Evolutionary conservation across 768 basidiomycete species (phyloP), one percentile per base, ranked within the genome.

Genomic region (Rhizopogon vulgaris): DNA sequence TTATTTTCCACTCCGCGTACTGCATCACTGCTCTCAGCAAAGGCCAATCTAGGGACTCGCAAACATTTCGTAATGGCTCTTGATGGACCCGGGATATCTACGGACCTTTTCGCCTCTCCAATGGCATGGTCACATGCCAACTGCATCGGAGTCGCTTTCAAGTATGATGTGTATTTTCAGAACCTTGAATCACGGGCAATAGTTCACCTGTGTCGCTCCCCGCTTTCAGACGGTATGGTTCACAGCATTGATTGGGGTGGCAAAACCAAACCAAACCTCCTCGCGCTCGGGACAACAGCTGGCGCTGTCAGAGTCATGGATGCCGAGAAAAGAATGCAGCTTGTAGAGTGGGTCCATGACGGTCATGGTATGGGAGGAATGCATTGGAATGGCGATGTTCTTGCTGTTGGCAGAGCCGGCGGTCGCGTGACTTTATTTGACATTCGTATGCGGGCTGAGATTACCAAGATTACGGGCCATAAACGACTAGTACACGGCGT

Each of bases 61-160:
- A 74, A 73, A 49, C 80, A 84, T 50, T 82, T 79, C 59, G 56
- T 77, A 2, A 71, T 84, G 57, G 77, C 79, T 0, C 70, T 85
- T n/a, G 84, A 86, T 58, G 81, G 80, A 12, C 84, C 84, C 0
- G 83, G 82, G 3, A 76, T 85, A 24, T 73, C 78, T 7, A 64
- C 68, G 6, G 75, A 83, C 54, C 68, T 73, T 8, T 77, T 78
- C 48, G 78, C 82, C 3, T 79, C 73, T 57, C 78, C 84, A 3
- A 78, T 85, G 52, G 70, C 76, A 36, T 86, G 84, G 84, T 85
- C 84, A 2, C 65, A 53, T 27, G 69, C 69, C 3, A 84, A 85
- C 55, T 66, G 71, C 48, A 85, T 86, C 43, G 80, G 82, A 1
- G 82, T 86, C 17, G 78, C 80, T 12, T 86, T 83, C 62, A 75